These are phyloP conservation scores for Colletotrichum sp. DNA, from an alignment of 2,329 filamentous ascomycete species.

Conservation along the genomic window DNA sequence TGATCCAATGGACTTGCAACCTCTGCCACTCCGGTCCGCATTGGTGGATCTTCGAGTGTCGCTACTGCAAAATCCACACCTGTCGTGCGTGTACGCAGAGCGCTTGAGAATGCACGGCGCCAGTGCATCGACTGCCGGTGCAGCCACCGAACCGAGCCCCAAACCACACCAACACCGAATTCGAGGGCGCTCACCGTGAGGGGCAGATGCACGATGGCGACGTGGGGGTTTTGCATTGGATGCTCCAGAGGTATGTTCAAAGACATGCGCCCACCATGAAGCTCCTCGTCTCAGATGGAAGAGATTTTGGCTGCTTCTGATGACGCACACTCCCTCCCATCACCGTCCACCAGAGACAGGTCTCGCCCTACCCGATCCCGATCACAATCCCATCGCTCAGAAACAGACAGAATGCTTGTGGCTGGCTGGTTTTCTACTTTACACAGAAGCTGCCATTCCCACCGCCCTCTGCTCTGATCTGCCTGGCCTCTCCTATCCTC, in stretches of 20 bases:
- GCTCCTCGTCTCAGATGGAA: not conserved
- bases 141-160: not conserved
- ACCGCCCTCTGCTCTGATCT: not conserved
- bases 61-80: constrained; percentile 70
- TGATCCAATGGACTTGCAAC: constrained; percentile 70
- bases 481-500: not conserved
- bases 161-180: not conserved
- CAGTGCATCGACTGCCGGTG: not conserved
- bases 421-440: not conserved
- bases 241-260: constrained; percentile 14
- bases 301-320: not conserved
- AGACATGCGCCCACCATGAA: not conserved
- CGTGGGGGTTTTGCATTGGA: constrained; percentile 16
- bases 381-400: not conserved
- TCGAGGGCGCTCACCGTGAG: not conserved
- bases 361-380: constrained; percentile 17
- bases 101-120: constrained; percentile 29
- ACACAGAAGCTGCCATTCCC: not conserved
- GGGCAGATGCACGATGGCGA: constrained; percentile 1
- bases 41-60: constrained; percentile 73
- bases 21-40: constrained; percentile 68
- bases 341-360: not conserved
- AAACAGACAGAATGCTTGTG: not conserved
- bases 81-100: constrained; percentile 63
- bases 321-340: constrained; percentile 19